Base-by-base conservation (phyloP, 2,329 filamentous ascomycete genomes). In the Fusarium metavorans region DNA sequence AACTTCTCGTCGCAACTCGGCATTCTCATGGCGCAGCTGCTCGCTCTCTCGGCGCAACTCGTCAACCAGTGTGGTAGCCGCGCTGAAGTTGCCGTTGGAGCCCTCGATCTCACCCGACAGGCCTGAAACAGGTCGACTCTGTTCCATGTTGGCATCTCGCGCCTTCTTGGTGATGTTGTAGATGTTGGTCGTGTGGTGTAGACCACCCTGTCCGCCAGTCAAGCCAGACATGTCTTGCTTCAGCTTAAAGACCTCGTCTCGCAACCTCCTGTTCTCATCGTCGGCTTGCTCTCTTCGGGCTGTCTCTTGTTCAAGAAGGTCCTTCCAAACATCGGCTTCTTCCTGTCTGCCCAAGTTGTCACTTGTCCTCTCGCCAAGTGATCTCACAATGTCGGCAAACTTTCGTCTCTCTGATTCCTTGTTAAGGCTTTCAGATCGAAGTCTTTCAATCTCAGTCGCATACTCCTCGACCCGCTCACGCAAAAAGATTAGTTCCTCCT, bases 241-340 rank as follows among this genome's bases (percentile, higher is more conserved):
- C 48, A 97, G 82, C 30, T 93, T 92, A 78, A 94, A 92, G 5
- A 97, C 85, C 80, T 99, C 96, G 66, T 98, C 95, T 8, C 94
- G 91, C 18, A 98, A 88, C 77, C 89, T 92, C 74, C 92, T 92
- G 76, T 95, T 95, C 75, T 98, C 95, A 48, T 97, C 94, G 76
- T 98, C 95, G 0, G 94, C 91, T 82, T 98, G 94, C 82, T 98
- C 96, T 67, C 96, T 91, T 34, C 95, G 91, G 5, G 93, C 93
- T 3, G 94, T 97, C 83, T 99, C 97, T 74, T 97, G 94, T 80
- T 98, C 95, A 30, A 98, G 89, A 71, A 98, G 90, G 77, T 98
- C 96, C 82, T 97, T 98, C 93, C 95, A 98, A 82, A 98, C 96
- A 72, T 97, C 95, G 80, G 93, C 87, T 76, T 92, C 89, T 74